Evolutionary conservation across 1,284 basidiomycete genomes (phyloP), one percentile per base, ranked within the genome.

Genomic region (Fomitopsis schrenkii): DNA sequence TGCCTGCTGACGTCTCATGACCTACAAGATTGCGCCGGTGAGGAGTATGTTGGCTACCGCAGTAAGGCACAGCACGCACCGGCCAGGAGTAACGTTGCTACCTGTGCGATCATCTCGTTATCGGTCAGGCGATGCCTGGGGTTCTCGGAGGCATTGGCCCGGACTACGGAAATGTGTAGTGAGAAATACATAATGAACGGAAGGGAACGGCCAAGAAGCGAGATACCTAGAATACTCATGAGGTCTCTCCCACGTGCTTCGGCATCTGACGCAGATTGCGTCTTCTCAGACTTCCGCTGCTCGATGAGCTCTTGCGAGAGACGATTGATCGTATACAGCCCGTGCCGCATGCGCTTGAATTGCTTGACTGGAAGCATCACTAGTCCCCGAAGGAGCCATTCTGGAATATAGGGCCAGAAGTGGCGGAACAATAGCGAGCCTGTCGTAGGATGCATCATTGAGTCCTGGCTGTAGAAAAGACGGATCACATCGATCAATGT

Each of bases 1-100:
- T 73, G 53, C 73, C 79, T 10, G 82, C 76, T 0, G 79, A 81
- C 1, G 85, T 84, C 63, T 86, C 83, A 60, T 86, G 80, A 0
- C 86, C 81, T 12, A 78, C 77, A 61, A 77, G 66, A 38, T 1
- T 9, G 28, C 3, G 19, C 12, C 15, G n/a, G 4, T n/a, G 53
- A 82, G 63, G 38, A 82, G 72, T 5, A 75, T 48, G 22, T n/a
- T n/a, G n/a, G 33, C 17, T 33, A 40, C 53, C 15, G 8, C 33
- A n/a, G 36, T 52, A 36, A 30, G 44, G 14, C 3, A 33, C 28
- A 15, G 33, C 14, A 41, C 59, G 45, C 30, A 64, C 66, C 63
- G 8, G 62, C 68, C 17, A 71, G 66, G 0, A 69, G 64, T 65
- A 75, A 62, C 57, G 80, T 79, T 74, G 67, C 75, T 76, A 88